Evolutionary conservation across 768 basidiomycete genomes (phyloP).

Genomic region (Russula vinacea): DNA sequence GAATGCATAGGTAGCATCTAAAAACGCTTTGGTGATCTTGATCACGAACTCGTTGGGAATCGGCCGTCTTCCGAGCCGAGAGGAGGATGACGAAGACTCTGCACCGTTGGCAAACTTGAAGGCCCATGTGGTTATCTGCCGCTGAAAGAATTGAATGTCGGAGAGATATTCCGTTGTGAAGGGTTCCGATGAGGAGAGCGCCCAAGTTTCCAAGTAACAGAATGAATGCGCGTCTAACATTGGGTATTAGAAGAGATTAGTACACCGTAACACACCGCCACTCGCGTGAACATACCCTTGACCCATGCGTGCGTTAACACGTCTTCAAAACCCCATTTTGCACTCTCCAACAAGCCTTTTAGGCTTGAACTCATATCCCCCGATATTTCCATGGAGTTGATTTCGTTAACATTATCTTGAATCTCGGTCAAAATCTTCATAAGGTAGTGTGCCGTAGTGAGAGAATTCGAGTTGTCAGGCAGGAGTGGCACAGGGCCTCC

Average conservation of each 20-base stretch:
- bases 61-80: slow-evolving; percentile 52
- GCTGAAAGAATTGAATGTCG: slow-evolving; percentile 79
- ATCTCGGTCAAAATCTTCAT: slow-evolving; percentile 79
- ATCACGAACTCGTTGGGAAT: slow-evolving; percentile 61
- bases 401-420: slow-evolving; percentile 79
- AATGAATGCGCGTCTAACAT: slow-evolving; percentile 73
- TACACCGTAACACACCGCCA: background rate
- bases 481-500: slow-evolving; percentile 49
- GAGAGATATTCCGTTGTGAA: slow-evolving; percentile 71
- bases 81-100: slow-evolving; percentile 51
- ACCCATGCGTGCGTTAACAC: slow-evolving; percentile 76
- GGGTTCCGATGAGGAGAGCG: slow-evolving; percentile 55
- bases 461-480: slow-evolving; percentile 72
- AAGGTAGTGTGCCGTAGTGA: slow-evolving; percentile 80
- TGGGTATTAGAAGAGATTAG: slow-evolving; percentile 10
- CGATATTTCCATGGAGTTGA: slow-evolving; percentile 75
- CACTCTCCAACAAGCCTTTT: slow-evolving; percentile 72
- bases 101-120: slow-evolving; percentile 80
- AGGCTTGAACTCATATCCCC: slow-evolving; percentile 66
- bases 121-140: slow-evolving; percentile 68
- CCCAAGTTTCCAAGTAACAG: slow-evolving; percentile 86
- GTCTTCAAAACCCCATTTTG: slow-evolving; percentile 86
- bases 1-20: slow-evolving; percentile 82
- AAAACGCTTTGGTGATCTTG: slow-evolving; percentile 80
- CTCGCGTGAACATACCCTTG: slow-evolving; percentile 54